Evolutionary conservation across 352 stramenopile species (phyloP).

Genomic region (Phytophthora lateralis): DNA sequence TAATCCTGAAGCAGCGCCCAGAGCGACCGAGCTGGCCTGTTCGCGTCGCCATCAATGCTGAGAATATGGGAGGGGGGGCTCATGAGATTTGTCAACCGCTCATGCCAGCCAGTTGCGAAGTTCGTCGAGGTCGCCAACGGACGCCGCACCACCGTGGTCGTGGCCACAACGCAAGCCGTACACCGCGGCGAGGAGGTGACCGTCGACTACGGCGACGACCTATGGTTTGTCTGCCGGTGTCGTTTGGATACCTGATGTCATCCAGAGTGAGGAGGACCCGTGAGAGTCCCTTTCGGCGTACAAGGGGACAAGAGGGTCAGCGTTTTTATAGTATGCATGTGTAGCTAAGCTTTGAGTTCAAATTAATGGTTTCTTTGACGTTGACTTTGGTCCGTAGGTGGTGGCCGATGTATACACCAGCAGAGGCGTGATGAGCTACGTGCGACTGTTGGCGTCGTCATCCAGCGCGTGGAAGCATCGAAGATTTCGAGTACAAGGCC

Average conservation of each 20-base stretch:
- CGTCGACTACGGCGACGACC: too few species aligned
- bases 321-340: background rate
- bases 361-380: background rate
- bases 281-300: background rate
- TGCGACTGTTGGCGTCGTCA: background rate
- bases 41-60: background rate
- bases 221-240: background rate
- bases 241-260: background rate
- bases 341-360: too few species aligned
- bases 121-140: constrained; percentile 5
- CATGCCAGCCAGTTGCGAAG: background rate
- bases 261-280: background rate
- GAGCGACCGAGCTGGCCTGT: background rate
- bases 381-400: background rate
- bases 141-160: too few species aligned
- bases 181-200: too few species aligned
- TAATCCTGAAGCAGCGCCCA: background rate
- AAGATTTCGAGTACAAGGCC: background rate
- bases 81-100: constrained; percentile 11
- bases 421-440: background rate
- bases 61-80: background rate
- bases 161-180: too few species aligned
- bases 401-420: too few species aligned
- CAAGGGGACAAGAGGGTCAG: background rate
- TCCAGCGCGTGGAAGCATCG: too few species aligned